Evolutionary conservation across 73 alveolate genomes (phyloP).

Genomic region (Tetrahymena malaccensis): DNA sequence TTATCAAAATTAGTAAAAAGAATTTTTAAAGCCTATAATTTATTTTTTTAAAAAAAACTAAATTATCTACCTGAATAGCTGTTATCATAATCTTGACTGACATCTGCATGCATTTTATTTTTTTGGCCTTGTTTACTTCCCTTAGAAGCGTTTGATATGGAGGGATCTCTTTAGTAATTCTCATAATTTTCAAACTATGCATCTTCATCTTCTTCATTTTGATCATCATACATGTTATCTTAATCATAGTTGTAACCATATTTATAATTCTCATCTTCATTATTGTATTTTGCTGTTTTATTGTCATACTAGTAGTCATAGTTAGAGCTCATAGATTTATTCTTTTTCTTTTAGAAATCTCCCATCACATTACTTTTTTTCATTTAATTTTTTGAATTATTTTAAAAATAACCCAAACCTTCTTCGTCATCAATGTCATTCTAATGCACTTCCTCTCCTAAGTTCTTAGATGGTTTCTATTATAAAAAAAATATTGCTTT

Average conservation of each 20-base stretch:
- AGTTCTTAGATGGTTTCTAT: background rate
- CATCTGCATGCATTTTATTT: background rate
- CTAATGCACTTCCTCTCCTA: conserved; percentile 17
- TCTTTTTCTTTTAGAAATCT: conserved; percentile 13
- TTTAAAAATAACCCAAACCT: background rate
- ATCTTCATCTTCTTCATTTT: conserved; percentile 20
- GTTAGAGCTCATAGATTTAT: background rate
- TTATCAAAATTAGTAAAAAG: too few relatives aligned
- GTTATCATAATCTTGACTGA: background rate
- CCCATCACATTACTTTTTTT: conserved; percentile 5
- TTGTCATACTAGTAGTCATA: conserved; percentile 18
- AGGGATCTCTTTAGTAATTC: background rate
- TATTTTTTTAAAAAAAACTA: too few relatives aligned
- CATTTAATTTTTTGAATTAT: background rate
- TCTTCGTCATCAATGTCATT: conserved; percentile 5
- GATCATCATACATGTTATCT: background rate
- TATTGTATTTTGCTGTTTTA: conserved; percentile 14
- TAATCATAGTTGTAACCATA: background rate
- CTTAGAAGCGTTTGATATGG: background rate
- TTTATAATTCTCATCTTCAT: background rate
- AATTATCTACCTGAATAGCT: background rate
- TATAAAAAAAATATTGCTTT: background rate
- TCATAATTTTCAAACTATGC: background rate
- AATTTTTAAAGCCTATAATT: too few relatives aligned
- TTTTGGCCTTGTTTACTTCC: background rate